Conservation (phyloP, 495 filamentous ascomycete genomes). For the Daldinia decipiens region DNA sequence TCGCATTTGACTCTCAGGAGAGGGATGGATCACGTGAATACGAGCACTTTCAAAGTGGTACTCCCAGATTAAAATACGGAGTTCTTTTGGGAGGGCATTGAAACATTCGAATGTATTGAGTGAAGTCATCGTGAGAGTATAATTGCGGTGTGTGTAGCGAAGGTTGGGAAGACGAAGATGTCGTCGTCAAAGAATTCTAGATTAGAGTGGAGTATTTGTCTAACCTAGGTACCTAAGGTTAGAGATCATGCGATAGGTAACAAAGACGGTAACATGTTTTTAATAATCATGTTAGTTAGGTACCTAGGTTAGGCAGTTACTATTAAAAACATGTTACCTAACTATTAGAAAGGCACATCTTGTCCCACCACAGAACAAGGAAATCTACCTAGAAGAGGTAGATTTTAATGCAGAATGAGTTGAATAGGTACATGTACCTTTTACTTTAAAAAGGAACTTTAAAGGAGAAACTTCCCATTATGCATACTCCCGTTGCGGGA, state of each 20-base stretch:
- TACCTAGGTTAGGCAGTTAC: too few relatives aligned
- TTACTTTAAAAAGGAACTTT: too few relatives aligned
- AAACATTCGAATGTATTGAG: conserved; percentile 44
- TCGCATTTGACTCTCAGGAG: conserved; percentile 22
- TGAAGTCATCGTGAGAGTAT: conserved; percentile 14
- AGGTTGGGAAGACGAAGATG: background rate
- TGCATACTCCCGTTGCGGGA: too few relatives aligned
- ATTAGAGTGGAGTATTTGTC: conserved; percentile 1
- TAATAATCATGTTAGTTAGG: too few relatives aligned
- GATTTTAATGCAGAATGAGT: too few relatives aligned
- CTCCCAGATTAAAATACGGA: conserved; percentile 47
- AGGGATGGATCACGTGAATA: conserved; percentile 37
- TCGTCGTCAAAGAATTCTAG: conserved; percentile 12
- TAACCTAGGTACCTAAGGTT: background rate
- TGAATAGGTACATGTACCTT: too few relatives aligned
- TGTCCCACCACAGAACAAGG: background rate
- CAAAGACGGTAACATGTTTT: background rate
- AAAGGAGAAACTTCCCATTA: too few relatives aligned
- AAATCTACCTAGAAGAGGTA: too few relatives aligned
- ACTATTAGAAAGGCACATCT: background rate
- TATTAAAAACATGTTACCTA: background rate
- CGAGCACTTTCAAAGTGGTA: conserved; percentile 47
- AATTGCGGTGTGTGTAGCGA: background rate
- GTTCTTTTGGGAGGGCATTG: conserved; percentile 42
- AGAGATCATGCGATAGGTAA: background rate